Base-by-base conservation (phyloP, 805 yeast species). In the Cyberlindnera americana region DNA sequence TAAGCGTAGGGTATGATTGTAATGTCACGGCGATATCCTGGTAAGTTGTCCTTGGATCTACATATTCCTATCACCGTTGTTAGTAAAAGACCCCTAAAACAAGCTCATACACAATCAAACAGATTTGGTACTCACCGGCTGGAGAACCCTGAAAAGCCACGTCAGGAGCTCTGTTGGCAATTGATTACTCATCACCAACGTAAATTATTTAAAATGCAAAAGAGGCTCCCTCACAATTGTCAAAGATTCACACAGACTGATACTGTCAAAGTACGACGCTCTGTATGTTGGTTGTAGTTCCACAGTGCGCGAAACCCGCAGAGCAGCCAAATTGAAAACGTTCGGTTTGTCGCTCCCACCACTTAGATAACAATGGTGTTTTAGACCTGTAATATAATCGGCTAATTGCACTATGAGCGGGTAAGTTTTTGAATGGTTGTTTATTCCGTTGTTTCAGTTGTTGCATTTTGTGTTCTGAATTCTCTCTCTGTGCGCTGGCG, bases 21-120 rank as follows among this genome's bases (percentile, higher is more conserved):
- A 83, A 66, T 10, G 75, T 66, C 30, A 72, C 64, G 10, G 77
- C 73, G 0, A 77, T 61, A 53, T 90, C 95, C 31, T 77, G 73
- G 53, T 83, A 87, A 0, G 77, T 65, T 3, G 72, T 49, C 39
- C 77, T 72, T n/a, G 80, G 70, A 48, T 83, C 69, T 2, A 51
- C 39, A 54, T 88, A 87, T 47, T 80, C 81, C 54, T 66, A 43
- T 11, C 6, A 15, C 16, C 14, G 10, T 19, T 25, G 34, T 38
- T 26, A 21, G 27, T 17, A 28, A 10, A 12, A n/a, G n/a, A n/a
- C n/a, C n/a, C n/a, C n/a, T n/a, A n/a, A n/a, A n/a, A n/a, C n/a
- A n/a, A n/a, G n/a, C n/a, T n/a, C n/a, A n/a, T n/a, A n/a, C n/a
- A n/a, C n/a, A n/a, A n/a, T n/a, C n/a, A n/a, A n/a, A n/a, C n/a